These are phyloP conservation scores for Furculomyces boomerangus DNA, from an alignment of 371 early-diverging fungal species.

Conservation along the genomic window DNA sequence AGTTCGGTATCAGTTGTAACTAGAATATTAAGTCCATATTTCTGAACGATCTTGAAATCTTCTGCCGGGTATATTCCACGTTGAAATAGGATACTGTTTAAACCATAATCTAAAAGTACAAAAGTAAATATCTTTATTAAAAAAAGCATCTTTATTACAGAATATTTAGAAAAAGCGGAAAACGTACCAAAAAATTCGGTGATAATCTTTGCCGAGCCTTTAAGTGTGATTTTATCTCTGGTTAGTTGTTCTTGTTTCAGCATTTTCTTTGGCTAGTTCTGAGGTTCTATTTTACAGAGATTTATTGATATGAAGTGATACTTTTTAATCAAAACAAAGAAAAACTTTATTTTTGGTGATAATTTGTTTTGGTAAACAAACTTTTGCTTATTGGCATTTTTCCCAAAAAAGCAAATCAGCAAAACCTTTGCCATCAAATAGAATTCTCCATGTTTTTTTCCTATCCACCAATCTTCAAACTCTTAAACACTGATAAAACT, in stretches of 20 bases:
- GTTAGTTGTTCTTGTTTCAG: slow-evolving; percentile 20
- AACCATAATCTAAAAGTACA: slow-evolving; percentile 35
- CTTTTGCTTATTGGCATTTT: too few species aligned
- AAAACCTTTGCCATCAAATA: too few species aligned
- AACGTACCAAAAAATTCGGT: slow-evolving; percentile 64
- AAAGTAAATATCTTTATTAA: neutral
- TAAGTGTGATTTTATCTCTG: slow-evolving; percentile 40
- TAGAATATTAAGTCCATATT: slow-evolving; percentile 63
- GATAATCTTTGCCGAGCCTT: slow-evolving; percentile 58
- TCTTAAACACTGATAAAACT: too few species aligned
- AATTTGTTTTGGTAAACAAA: too few species aligned
- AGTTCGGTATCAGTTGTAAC: slow-evolving; percentile 54
- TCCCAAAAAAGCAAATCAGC: too few species aligned
- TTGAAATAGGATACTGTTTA: slow-evolving; percentile 78
- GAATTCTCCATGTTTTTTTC: too few species aligned
- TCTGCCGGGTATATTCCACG: slow-evolving; percentile 76
- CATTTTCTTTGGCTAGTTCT: slow-evolving; percentile 6
- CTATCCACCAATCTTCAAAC: too few species aligned
- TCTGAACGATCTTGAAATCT: slow-evolving; percentile 59
- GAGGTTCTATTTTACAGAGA: too few species aligned
- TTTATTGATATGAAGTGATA: too few species aligned
- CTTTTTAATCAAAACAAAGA: too few species aligned
- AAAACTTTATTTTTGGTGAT: too few species aligned
- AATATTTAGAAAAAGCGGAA: neutral
- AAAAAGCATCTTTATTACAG: neutral